Base-by-base conservation (phyloP, 805 yeast genomes). In the Candida awuae region DNA sequence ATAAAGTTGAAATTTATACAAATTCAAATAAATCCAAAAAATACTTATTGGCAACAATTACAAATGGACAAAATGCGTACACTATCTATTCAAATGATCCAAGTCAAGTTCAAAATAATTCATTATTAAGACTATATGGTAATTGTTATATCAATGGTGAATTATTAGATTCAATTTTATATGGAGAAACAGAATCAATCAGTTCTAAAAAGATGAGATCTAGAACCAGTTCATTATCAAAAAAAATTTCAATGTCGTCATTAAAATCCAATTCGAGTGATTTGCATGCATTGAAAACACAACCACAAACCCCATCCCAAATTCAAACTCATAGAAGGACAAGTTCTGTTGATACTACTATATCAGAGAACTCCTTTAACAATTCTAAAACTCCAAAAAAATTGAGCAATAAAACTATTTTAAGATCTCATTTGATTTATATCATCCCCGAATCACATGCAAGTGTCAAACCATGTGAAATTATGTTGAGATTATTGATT, bases 381-480 rank as follows among this genome's bases (percentile, higher is more conserved):
- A 43, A 38, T 18, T 50, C 57, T 5, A 53, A 51, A 8, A 46
- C 49, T 2, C 44, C 52, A 2, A 51, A 50, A 25, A 48, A 44
- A 30, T 47, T 53, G 33, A 46, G 40, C n/a, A 51, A 51, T 18
- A 45, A 53, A 15, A 43, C 44, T 8, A 38, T 61, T 9, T 37
- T 49, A 13, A 43, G 39, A 27, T 56, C 63, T 2, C 54, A 54
- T 32, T 45, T 62, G 20, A 44, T 58, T 38, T 60, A 61, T 33
- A 19, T 62, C 16, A 75, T 83, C 67, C 92, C 94, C 4, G 76
- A 72, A 38, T 54, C 73, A 19, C 94, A 83, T 57, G 77, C 80
- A 4, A 83, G 84, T 29, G 90, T 83, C 21, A 68, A 73, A 33
- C 77, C 79, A 14, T 70, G 75, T 35, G 92, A 83, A 53, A 83